Conservation (phyloP, 2,329 filamentous ascomycete genomes). For the Pseudogymnoascus destructans region DNA sequence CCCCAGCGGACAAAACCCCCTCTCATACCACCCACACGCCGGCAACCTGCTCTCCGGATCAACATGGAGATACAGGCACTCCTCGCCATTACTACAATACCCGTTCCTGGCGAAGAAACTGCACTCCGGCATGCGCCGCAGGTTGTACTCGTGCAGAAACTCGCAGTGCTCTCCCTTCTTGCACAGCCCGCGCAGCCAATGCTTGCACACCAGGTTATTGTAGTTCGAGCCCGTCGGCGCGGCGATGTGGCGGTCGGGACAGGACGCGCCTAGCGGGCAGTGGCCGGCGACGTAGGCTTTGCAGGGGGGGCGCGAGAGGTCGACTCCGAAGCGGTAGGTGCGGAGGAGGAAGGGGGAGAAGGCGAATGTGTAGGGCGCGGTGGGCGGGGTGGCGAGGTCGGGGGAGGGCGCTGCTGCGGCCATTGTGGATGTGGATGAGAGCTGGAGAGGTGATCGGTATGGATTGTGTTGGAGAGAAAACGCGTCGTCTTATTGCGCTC, state of each 20-base stretch:
- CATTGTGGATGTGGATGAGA: not conserved
- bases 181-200: slow-evolving; percentile 93
- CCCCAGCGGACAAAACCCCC: slow-evolving; percentile 86
- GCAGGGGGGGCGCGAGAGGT: slow-evolving; percentile 67
- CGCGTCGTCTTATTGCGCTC: not conserved
- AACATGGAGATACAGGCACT: slow-evolving; percentile 87
- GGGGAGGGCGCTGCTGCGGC: slow-evolving; percentile 11
- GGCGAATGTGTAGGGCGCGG: slow-evolving; percentile 55
- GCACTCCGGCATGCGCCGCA: slow-evolving; percentile 96
- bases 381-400: slow-evolving; percentile 31
- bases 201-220: slow-evolving; percentile 89
- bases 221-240: slow-evolving; percentile 37
- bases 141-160: slow-evolving; percentile 96
- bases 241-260: slow-evolving; percentile 64
- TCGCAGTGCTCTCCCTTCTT: slow-evolving; percentile 97
- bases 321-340: slow-evolving; percentile 74
- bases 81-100: slow-evolving; percentile 92
- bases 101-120: slow-evolving; percentile 90
- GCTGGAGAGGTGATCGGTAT: not conserved
- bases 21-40: slow-evolving; percentile 82
- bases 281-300: slow-evolving; percentile 74
- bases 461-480: not conserved
- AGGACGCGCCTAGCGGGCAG: slow-evolving; percentile 73
- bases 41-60: slow-evolving; percentile 68
- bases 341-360: slow-evolving; percentile 76